phyloP scores from a whole-genome alignment of 1,139 yeast genomes.

The Williopsis jadinii region DNA sequence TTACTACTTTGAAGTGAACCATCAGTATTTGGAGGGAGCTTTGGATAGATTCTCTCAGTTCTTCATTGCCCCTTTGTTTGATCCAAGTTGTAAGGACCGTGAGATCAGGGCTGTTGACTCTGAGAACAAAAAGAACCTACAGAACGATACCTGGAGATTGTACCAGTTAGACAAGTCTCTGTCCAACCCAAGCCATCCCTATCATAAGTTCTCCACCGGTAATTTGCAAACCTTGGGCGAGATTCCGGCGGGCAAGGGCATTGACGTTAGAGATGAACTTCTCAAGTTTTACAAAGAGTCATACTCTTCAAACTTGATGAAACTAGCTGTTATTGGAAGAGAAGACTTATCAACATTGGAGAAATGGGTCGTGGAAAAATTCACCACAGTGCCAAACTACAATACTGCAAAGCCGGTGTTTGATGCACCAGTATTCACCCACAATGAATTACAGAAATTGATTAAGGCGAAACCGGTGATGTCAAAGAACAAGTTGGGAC shows the following conservation, averaged over 20 bases:
- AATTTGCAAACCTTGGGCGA: slow-evolving; percentile 55
- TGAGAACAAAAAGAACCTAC: slow-evolving; percentile 90
- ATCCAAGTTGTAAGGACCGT: slow-evolving; percentile 76
- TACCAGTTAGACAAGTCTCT: slow-evolving; percentile 76
- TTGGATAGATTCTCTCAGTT: slow-evolving; percentile 90
- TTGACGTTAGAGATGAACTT: slow-evolving; percentile 60
- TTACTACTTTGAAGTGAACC: slow-evolving; percentile 79
- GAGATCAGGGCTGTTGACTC: slow-evolving; percentile 94
- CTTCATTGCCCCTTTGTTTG: slow-evolving; percentile 79
- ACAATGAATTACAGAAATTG: slow-evolving; percentile 44
- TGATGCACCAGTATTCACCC: slow-evolving; percentile 34
- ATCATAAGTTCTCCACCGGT: slow-evolving; percentile 71
- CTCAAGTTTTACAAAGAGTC: slow-evolving; percentile 53
- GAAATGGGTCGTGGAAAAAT: slow-evolving; percentile 62
- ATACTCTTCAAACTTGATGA: slow-evolving; percentile 79
- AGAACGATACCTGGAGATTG: slow-evolving; percentile 83
- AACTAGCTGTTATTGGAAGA: slow-evolving; percentile 75
- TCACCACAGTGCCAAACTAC: slow-evolving; percentile 55
- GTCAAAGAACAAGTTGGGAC: slow-evolving; percentile 61
- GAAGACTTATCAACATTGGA: slow-evolving; percentile 70
- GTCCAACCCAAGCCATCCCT: slow-evolving; percentile 68
- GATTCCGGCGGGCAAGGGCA: slow-evolving; percentile 40
- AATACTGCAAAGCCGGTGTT: slow-evolving; percentile 46
- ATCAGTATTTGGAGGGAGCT: slow-evolving; percentile 76
- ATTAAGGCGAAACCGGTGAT: slow-evolving; percentile 75